Conservation (phyloP, 2,329 filamentous ascomycete species). For the Metarhizium brunneum region DNA sequence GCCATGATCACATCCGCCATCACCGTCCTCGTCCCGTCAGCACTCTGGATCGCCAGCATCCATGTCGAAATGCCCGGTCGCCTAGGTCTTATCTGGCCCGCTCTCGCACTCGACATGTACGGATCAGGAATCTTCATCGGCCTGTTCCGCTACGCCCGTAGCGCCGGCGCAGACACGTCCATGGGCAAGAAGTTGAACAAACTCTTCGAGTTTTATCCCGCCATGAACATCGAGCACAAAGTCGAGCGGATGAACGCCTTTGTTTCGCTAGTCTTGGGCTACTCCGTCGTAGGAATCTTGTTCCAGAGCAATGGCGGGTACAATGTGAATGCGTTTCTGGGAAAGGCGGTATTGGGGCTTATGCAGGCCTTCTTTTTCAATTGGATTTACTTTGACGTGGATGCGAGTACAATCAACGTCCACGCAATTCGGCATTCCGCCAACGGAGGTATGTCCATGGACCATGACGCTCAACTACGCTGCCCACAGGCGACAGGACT, state of each 20-base stretch:
- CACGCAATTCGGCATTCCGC: constrained; percentile 52
- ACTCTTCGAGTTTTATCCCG: too few species aligned
- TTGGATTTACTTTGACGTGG: constrained; percentile 57
- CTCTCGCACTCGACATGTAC: constrained; percentile 44
- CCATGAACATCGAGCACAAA: too few species aligned
- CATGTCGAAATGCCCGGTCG: constrained; percentile 6
- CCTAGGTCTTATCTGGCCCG: constrained; percentile 46
- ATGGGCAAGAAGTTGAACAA: constrained; percentile 18
- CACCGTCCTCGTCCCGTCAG: too few species aligned
- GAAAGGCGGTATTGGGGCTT: constrained; percentile 53
- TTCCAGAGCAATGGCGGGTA: constrained; percentile 42
- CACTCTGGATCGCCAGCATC: too few species aligned
- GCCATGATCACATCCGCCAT: background rate
- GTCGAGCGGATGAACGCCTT: constrained; percentile 44
- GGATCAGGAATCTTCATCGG: constrained; percentile 33
- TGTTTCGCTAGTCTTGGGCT: constrained; percentile 55
- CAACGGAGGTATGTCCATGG: constrained; percentile 35
- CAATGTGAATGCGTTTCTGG: constrained; percentile 47
- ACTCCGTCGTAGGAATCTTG: constrained; percentile 51
- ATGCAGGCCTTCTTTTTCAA: constrained; percentile 26
- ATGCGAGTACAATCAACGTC: constrained; percentile 43
- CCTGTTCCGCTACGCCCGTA: constrained; percentile 22
- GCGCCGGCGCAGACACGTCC: constrained; percentile 10
- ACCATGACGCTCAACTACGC: too few species aligned
- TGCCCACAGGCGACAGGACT: too few species aligned